Conservation (phyloP, 768 basidiomycete genomes). For the Psilocybe cubensis region DNA sequence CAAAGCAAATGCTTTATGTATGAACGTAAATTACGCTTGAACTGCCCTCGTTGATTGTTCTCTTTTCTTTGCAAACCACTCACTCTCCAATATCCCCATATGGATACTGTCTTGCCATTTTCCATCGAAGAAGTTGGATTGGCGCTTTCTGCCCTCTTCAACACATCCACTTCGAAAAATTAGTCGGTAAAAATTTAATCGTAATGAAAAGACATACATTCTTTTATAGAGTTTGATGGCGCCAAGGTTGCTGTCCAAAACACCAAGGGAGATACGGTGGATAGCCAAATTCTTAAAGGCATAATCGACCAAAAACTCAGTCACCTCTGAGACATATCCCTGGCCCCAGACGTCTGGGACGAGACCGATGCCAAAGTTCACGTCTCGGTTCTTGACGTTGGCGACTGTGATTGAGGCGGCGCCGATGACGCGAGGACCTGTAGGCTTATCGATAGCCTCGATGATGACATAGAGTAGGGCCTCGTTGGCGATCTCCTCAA, state of each 20-base stretch:
- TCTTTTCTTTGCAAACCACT: constrained; percentile 32
- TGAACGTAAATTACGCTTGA: no score
- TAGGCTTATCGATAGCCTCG: constrained; percentile 19
- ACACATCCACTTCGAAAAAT: constrained; percentile 37
- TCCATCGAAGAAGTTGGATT: constrained; percentile 36
- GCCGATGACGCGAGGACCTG: constrained; percentile 22
- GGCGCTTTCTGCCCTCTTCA: constrained; percentile 39
- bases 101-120: constrained; percentile 39
- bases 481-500: not conserved
- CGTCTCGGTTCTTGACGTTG: constrained; percentile 28
- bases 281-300: constrained; percentile 15
- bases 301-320: constrained; percentile 18
- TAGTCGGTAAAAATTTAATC: not conserved
- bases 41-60: not conserved
- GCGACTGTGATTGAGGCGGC: constrained; percentile 16
- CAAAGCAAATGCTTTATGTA: no score
- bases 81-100: constrained; percentile 41
- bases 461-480: not conserved
- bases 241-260: constrained; percentile 17
- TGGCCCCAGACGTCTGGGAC: constrained; percentile 25
- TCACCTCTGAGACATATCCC: constrained; percentile 25
- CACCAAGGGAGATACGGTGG: constrained; percentile 31
- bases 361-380: constrained; percentile 25
- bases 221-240: constrained; percentile 26
- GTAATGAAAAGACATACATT: not conserved